These are phyloP conservation scores for Zancudomyces culisetae DNA, from an alignment of 371 early-diverging fungal species.

Conservation along the genomic window DNA sequence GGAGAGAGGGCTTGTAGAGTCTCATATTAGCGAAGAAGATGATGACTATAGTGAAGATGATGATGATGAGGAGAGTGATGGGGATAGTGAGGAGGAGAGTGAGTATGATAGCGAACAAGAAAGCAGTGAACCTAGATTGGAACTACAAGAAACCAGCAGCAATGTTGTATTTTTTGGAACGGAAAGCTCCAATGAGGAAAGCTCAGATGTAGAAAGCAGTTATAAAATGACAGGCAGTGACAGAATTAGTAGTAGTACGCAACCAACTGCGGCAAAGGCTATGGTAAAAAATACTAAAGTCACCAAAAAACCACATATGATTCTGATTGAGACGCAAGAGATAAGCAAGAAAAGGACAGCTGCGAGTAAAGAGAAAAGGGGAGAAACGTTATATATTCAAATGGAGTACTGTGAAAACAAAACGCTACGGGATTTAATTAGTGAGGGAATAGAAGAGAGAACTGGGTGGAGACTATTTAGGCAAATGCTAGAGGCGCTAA, in stretches of 20 bases:
- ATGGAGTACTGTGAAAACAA: slow-evolving; percentile 96
- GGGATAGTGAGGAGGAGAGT: not conserved
- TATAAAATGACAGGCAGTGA: not conserved
- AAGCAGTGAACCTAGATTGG: too few species aligned
- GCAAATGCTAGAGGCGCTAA: slow-evolving; percentile 75
- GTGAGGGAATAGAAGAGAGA: slow-evolving; percentile 47
- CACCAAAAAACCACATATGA: too few species aligned
- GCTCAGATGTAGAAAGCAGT: too few species aligned
- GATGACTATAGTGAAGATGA: slow-evolving; percentile 15
- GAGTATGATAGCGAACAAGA: not conserved
- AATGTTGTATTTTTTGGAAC: too few species aligned
- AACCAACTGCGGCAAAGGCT: not conserved
- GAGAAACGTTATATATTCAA: slow-evolving; percentile 58
- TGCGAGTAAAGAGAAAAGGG: not conserved
- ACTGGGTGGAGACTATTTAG: slow-evolving; percentile 39
- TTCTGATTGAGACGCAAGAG: not conserved
- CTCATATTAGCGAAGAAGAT: not conserved
- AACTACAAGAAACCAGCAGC: too few species aligned
- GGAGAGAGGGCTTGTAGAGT: slow-evolving; percentile 30
- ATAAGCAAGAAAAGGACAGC: not conserved
- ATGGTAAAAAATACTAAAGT: not conserved
- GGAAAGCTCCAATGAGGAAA: too few species aligned
- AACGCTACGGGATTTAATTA: slow-evolving; percentile 73
- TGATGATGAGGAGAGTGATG: slow-evolving; percentile 5
- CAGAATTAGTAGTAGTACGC: not conserved